Conservation (phyloP, 2,329 filamentous ascomycete genomes). For the Epicoccum nigrum region DNA sequence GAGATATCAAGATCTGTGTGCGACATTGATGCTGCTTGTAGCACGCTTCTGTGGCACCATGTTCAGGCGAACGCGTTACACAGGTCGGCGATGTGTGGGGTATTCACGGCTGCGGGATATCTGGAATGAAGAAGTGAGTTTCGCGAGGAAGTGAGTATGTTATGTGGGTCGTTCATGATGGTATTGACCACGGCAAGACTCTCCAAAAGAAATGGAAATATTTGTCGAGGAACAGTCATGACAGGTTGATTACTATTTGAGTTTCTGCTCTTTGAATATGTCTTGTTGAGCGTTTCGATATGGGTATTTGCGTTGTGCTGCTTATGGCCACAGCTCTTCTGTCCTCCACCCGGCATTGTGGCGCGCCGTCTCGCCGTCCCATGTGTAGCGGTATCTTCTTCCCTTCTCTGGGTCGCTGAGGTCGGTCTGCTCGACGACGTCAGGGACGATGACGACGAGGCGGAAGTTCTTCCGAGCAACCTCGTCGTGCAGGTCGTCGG, state of each 20-base stretch:
- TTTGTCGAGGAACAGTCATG: no score
- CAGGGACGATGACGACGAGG: conserved; percentile 83
- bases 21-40: conserved; percentile 13
- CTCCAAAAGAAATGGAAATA: no score
- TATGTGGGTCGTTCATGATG: no score
- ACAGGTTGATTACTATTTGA: background rate
- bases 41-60: conserved; percentile 6
- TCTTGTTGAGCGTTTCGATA: no score
- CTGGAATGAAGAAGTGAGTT: conserved; percentile 1
- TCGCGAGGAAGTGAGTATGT: background rate
- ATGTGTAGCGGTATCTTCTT: conserved; percentile 71
- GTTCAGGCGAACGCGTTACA: background rate
- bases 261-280: no score
- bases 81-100: conserved; percentile 16
- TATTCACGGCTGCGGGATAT: conserved; percentile 7
- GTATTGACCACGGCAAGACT: no score
- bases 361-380: conserved; percentile 53
- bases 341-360: conserved; percentile 62
- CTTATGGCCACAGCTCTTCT: conserved; percentile 50
- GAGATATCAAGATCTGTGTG: conserved; percentile 25
- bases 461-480: conserved; percentile 78
- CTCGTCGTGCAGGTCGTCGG: conserved; percentile 72
- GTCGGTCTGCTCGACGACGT: conserved; percentile 77
- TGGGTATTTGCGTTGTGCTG: no score
- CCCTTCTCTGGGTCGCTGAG: conserved; percentile 69